Evolutionary conservation across 1,284 basidiomycete genomes (phyloP), one percentile per base, ranked within the genome.

Genomic region (Caloboletus inedulis): DNA sequence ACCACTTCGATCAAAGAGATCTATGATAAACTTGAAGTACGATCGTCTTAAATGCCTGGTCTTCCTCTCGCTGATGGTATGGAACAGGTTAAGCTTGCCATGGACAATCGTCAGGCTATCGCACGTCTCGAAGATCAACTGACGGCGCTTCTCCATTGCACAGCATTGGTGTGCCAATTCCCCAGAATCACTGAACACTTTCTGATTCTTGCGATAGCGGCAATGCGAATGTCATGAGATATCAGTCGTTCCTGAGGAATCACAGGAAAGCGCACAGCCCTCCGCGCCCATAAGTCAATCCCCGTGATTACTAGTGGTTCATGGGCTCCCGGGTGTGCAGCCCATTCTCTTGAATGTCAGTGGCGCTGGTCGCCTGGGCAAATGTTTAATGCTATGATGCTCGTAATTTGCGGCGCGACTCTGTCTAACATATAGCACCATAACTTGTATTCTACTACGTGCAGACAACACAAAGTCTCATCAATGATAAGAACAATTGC

Each of bases 1-100:
- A 48, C 43, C 6, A 1, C 27, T 29, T 59, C 56, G 13, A 51
- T 63, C 16, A 59, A 31, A 21, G 25, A 16, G 4, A 23, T 63
- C 6, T 53, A 51, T 6, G 23, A 61, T 39, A 53, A 51, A 5
- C 42, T 61, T 14, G 52, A 33, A 10, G 63, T 65, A 53, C 13
- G 46, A 7, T 9, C 8, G 6, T 36, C 29, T n/a, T 43, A 1
- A 1, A 41, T 13, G n/a, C 9, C 2, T 6, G 1, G 0, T 3
- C 2, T 18, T 23, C 8, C 19, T 43, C 31, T 45, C 16, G 7
- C 41, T 52, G 29, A 61, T 14, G 25, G 2, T 12, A 2, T 31
- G 1, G 9, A 16, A 29, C 14, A 53, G 51, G 21, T 53, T 8
- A 53, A 31, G 27, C 47, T 53, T 7, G 47, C 55, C 4, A 30